phyloP scores from a whole-genome alignment of 179 eudicot species.

The Camellia oleifera region DNA sequence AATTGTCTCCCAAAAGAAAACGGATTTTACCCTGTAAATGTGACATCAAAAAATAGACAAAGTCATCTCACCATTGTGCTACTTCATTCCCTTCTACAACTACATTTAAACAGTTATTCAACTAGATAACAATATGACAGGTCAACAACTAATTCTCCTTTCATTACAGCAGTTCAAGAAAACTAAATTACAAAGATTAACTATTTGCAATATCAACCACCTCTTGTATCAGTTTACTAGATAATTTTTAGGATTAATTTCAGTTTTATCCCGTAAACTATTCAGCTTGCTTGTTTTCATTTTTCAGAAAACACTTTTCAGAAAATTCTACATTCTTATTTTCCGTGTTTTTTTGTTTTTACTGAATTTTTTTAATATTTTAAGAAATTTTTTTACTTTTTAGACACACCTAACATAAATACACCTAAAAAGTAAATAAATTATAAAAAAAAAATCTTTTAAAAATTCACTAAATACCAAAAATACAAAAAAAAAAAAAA shows the following conservation, averaged over 20 bases:
- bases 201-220: neutral
- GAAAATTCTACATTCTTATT: too few relatives aligned
- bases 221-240: neutral
- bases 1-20: neutral
- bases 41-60: neutral
- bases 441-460: too few relatives aligned
- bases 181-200: neutral
- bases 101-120: neutral
- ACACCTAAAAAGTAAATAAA: too few relatives aligned
- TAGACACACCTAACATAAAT: too few relatives aligned
- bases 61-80: neutral
- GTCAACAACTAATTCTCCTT: neutral
- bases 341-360: too few relatives aligned
- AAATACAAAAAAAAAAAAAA: too few relatives aligned
- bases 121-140: neutral
- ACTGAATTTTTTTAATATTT: too few relatives aligned
- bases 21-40: neutral
- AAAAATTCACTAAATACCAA: too few relatives aligned
- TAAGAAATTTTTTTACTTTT: too few relatives aligned
- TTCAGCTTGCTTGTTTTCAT: too few relatives aligned
- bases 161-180: neutral
- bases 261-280: too few relatives aligned
- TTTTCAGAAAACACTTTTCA: too few relatives aligned
- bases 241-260: neutral
- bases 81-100: neutral